Evolutionary conservation across 805 yeast species (phyloP), one percentile per base, ranked within the genome.

Genomic region (Metschnikowia lochheadii): DNA sequence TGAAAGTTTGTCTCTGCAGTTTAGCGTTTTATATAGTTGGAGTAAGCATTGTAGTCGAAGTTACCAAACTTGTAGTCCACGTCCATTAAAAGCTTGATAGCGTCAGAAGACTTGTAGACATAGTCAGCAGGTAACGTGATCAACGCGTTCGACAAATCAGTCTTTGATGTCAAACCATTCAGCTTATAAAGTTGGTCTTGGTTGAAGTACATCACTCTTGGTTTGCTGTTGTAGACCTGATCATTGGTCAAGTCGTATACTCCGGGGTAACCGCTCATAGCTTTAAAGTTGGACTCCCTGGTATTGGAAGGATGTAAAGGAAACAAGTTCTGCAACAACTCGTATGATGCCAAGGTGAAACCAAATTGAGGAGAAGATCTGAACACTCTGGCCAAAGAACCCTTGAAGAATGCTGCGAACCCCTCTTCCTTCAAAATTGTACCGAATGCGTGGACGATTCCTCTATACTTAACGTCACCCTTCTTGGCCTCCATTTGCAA

Each of bases 291-390:
- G 29, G 78, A 73, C 45, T 69, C 73, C 47, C 63, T 67, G 46
- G 78, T 72, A 52, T 67, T 64, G 39, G 77, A 75, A 37, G 78
- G 77, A 69, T 74, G 83, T 56, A 86, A 78, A 43, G 97, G 96
- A 69, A 89, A 75, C 61, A 84, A 62, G 44, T 77, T 80, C 66
- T 92, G 96, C 68, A 92, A 83, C 33, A 94, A 69, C 69, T 92
- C 99, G 70, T 94, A 92, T 23, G 96, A 91, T n/a, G 98, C 98
- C 62, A 92, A 79, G 5, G 99, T 92, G 72, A 91, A 91, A 49
- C 98, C 99, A 68, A 92, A 92, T 70, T 92, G 99, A 6, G 99
- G 99, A 1, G 97, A 90, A 5, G 97, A 91, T 70, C 98, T 81
- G 63, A 90, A 76, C 37, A 92, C 90, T 69, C 99, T 82, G 6